Conservation (phyloP, 2,329 filamentous ascomycete genomes). For the Pseudofabraea citricarpa region DNA sequence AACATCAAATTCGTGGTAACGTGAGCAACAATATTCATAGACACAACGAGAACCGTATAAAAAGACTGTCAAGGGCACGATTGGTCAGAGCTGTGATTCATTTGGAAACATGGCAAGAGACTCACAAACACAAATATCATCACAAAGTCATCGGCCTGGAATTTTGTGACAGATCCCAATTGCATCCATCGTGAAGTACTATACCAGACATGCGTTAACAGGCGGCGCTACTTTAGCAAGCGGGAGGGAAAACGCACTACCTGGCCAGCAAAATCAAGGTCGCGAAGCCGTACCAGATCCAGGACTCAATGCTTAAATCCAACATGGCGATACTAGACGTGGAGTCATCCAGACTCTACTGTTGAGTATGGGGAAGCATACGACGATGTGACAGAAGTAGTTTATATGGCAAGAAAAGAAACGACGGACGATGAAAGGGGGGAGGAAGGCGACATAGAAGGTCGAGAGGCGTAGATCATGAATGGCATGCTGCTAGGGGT, state of each 20-base stretch:
- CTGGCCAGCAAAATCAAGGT: conserved; percentile 33
- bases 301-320: conserved; percentile 31
- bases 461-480: too few species aligned
- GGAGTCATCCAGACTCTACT: too few species aligned
- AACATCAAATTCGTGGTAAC: conserved; percentile 58
- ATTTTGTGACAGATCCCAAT: conserved; percentile 39
- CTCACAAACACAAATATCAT: conserved; percentile 49
- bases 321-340: too few species aligned
- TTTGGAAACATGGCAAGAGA: background rate
- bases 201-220: background rate
- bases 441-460: too few species aligned
- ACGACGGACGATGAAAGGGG: too few species aligned
- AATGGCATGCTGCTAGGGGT: too few species aligned
- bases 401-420: too few species aligned
- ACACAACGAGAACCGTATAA: conserved; percentile 50
- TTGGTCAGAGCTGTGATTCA: background rate
- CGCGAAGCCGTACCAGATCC: conserved; percentile 40
- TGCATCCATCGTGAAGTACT: conserved; percentile 35
- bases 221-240: background rate
- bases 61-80: conserved; percentile 26
- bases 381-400: too few species aligned
- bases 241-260: conserved; percentile 17
- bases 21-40: conserved; percentile 48
- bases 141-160: conserved; percentile 51
- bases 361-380: too few species aligned